phyloP scores from a whole-genome alignment of 2,329 filamentous ascomycete genomes.

The Pseudocercospora pini-densiflorae region DNA sequence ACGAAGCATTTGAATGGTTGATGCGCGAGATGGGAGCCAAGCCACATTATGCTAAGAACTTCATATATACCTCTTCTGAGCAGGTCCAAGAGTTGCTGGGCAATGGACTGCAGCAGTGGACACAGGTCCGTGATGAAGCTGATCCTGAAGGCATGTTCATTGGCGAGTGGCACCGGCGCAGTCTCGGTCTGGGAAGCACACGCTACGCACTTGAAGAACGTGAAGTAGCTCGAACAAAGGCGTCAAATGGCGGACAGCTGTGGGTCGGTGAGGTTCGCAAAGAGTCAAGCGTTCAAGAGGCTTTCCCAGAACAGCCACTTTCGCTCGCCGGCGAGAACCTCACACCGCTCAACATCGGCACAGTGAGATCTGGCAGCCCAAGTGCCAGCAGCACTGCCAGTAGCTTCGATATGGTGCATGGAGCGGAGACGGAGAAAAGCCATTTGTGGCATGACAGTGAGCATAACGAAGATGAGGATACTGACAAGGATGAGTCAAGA shows the following conservation, averaged over 20 bases:
- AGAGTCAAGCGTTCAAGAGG: constrained; percentile 31
- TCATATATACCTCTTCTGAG: constrained; percentile 61
- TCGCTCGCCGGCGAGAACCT: constrained; percentile 3
- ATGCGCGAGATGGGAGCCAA: constrained; percentile 83
- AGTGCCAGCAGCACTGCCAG: constrained; percentile 39
- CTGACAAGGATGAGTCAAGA: constrained; percentile 30
- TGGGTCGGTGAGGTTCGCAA: constrained; percentile 38
- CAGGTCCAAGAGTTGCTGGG: constrained; percentile 74
- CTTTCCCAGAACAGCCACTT: constrained; percentile 38
- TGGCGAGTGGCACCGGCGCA: constrained; percentile 84
- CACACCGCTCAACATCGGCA: constrained; percentile 2
- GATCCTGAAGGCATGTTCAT: constrained; percentile 87
- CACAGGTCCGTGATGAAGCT: constrained; percentile 68
- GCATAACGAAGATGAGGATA: constrained; percentile 32
- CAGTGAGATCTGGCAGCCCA: constrained; percentile 26
- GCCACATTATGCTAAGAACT: constrained; percentile 96
- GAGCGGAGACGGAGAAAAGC: constrained; percentile 48
- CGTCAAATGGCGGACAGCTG: constrained; percentile 50
- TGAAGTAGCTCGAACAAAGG: constrained; percentile 41
- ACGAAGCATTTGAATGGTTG: constrained; percentile 86
- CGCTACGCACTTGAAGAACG: constrained; percentile 50
- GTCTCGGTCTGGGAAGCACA: constrained; percentile 55
- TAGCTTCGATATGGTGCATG: constrained; percentile 53
- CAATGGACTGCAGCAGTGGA: constrained; percentile 67
- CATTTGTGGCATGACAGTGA: constrained; percentile 29